A percentile compares a stretch with the other conserved stretches of the same genome.
These are phyloP conservation scores for Nannizziopsis arthrosporioides DNA, from an alignment of 2,329 filamentous ascomycete genomes.

Conservation along the genomic window DNA sequence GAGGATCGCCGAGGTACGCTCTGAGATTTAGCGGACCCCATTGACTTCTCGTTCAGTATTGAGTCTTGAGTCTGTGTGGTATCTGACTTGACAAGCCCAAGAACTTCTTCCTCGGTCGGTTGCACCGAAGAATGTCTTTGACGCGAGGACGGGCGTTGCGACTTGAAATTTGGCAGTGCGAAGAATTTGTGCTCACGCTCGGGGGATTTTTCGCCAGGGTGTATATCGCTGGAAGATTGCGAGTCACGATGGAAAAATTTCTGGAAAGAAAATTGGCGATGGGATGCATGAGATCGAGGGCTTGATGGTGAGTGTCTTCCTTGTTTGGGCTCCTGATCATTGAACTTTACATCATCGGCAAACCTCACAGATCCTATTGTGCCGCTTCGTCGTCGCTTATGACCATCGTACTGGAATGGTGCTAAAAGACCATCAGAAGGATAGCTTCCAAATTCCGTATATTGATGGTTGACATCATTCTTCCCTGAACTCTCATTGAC, in stretches of 20 bases:
- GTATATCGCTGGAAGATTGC: conserved; percentile 9
- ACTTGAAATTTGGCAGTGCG: conserved; percentile 6
- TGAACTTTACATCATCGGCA: conserved; percentile 11
- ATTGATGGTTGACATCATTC: background rate
- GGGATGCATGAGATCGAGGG: conserved; percentile 42
- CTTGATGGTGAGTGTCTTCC: conserved; percentile 18
- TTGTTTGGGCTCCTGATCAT: conserved; percentile 14
- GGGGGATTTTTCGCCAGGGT: background rate
- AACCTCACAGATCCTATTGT: conserved; percentile 27
- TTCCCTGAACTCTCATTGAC: background rate
- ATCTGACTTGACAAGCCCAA: conserved; percentile 73
- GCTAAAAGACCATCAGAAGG: background rate
- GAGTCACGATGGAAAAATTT: conserved; percentile 57
- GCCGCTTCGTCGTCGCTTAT: conserved; percentile 22
- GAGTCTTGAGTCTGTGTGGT: background rate
- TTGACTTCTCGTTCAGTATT: conserved; percentile 1
- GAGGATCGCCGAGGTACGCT: background rate
- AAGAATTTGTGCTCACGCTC: conserved; percentile 7
- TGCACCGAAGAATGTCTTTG: conserved; percentile 32
- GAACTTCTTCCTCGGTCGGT: conserved; percentile 67
- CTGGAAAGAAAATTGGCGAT: conserved; percentile 83
- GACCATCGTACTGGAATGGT: conserved; percentile 4
- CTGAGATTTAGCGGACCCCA: background rate
- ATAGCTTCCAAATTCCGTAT: conserved; percentile 1
- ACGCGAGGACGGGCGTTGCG: conserved; percentile 17